Base-by-base conservation (phyloP, 352 stramenopile species). In the Globisporangium megalacanthum region DNA sequence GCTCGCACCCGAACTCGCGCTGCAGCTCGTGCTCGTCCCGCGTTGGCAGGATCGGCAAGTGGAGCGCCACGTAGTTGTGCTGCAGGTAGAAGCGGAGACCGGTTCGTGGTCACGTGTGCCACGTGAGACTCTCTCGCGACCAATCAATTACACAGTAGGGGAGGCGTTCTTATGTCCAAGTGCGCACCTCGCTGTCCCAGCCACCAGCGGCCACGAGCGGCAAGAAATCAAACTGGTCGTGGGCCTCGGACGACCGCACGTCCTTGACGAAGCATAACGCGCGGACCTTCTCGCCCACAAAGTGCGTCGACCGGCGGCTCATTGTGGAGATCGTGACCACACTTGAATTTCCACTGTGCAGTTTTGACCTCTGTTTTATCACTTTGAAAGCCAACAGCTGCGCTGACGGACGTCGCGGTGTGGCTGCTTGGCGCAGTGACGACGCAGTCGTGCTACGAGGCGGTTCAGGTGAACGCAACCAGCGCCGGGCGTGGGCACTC, bases 241-340 rank as follows among this genome's bases (percentile, higher is more conserved):
- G 50, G 10, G 64, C 63, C 46, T 81, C 68, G 5, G 66, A 67
- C n/a, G 58, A 72, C 42, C 58, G 68, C 25, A 83, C 72, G 61
- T 87, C 76, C 52, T 75, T 83, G 52, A 88, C 64, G 46, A 88
- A 77, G 60, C 72, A 84, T 51, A 90, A 49, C 45, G 80, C 68
- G 41, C 72, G 69, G 31, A 84, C 67, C 62, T 85, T 87, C 57
- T 86, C 78, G 49, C 66, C 66, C 59, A 86, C 71, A 49, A 86
- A 87, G 63, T 87, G 80, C 60, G 70, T 90, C 39, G 77, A 86
- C 50, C 64, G 54, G 46, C 60, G 55, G 13, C 53, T 62, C 56
- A 55, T 56, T 41, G 39, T 70, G 44, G 51, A 25, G 33, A 1
- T n/a, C 52, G 56, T 52, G 6, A 17, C 15, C 13, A 19, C 13